These are phyloP conservation scores for Chaetomiaceae sp. DNA, from an alignment of 2,329 filamentous ascomycete genomes.

Conservation along the genomic window DNA sequence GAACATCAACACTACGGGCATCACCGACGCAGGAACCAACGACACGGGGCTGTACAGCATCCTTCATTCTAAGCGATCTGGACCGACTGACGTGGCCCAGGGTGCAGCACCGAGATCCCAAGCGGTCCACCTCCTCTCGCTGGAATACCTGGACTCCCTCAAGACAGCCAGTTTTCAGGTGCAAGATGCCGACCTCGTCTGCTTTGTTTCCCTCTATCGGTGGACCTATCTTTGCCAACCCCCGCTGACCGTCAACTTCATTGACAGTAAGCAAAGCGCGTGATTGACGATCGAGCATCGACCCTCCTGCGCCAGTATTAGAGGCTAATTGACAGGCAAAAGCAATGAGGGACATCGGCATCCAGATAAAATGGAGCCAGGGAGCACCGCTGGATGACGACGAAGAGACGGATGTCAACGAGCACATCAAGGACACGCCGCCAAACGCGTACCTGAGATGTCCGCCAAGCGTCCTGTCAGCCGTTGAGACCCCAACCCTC, in stretches of 20 bases:
- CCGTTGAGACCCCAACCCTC: no score
- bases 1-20: neutral
- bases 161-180: no score
- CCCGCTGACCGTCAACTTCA: slow-evolving; percentile 31
- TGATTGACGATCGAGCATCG: no score
- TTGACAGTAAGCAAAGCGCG: no score
- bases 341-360: slow-evolving; percentile 23
- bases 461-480: no score
- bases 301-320: no score
- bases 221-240: slow-evolving; percentile 39
- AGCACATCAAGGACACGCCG: no score
- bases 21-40: neutral
- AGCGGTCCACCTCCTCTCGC: neutral
- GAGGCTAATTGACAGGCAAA: no score
- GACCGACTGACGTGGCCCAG: neutral
- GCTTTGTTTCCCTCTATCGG: slow-evolving; percentile 34
- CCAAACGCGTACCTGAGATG: no score
- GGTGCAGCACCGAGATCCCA: neutral
- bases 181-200: slow-evolving; percentile 24
- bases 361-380: no score
- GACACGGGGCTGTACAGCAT: neutral
- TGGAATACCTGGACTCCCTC: neutral
- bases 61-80: neutral
- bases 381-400: no score
- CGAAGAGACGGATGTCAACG: no score